Percentiles rank a stretch among this genome's conserved stretches.
phyloP scores from a whole-genome alignment of 257 asterid genomes.

The Petunia axillaris region DNA sequence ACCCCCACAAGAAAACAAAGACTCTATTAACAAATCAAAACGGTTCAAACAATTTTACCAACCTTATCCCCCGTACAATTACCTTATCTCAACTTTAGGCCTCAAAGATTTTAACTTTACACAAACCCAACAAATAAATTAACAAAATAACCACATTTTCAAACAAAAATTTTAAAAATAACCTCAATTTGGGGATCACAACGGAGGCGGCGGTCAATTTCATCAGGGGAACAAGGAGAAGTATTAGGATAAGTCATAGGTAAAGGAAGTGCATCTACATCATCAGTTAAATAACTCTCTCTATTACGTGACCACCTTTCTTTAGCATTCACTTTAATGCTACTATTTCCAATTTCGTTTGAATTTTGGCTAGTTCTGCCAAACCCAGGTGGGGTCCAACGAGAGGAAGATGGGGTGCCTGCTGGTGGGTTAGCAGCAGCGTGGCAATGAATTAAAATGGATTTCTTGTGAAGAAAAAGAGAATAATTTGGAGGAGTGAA shows the following conservation, averaged over 20 bases:
- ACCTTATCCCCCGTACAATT: not conserved
- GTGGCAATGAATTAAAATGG: conserved; percentile 39
- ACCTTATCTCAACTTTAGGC: not conserved
- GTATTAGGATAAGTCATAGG: conserved; percentile 83
- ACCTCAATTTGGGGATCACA: conserved; percentile 74
- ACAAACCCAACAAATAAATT: not conserved
- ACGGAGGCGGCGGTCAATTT: conserved; percentile 65
- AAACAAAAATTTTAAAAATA: not conserved
- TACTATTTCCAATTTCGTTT: conserved; percentile 33
- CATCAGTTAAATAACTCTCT: conserved; percentile 77
- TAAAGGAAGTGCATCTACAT: conserved; percentile 73
- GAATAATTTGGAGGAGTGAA: conserved; percentile 39
- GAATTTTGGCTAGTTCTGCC: conserved; percentile 44
- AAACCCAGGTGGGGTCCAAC: conserved; percentile 38
- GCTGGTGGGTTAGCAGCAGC: conserved; percentile 48
- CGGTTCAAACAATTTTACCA: not conserved
- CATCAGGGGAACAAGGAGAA: conserved; percentile 64
- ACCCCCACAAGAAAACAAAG: too few relatives aligned
- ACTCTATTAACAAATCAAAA: not conserved
- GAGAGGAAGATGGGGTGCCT: conserved; percentile 40
- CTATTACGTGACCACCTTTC: conserved; percentile 81
- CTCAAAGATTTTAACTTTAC: conserved; percentile 19
- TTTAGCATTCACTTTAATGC: conserved; percentile 54
- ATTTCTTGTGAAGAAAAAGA: conserved; percentile 23
- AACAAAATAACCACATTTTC: not conserved